Percentiles rank a stretch among this genome's conserved stretches.
phyloP scores from a whole-genome alignment of 2,329 filamentous ascomycete species.

The Penicillium sp. region DNA sequence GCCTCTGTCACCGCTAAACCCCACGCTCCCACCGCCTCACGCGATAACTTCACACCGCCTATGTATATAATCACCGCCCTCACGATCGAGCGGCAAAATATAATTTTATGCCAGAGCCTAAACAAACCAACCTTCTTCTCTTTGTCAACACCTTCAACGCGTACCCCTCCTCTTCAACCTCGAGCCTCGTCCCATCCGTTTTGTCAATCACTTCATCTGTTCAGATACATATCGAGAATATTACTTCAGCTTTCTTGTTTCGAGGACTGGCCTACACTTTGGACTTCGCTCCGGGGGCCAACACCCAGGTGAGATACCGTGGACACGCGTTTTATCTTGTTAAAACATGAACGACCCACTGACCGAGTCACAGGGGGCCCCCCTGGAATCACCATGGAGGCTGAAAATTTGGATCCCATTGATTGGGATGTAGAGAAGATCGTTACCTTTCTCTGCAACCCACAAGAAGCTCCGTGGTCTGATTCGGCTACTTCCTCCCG shows the following conservation, averaged over 20 bases:
- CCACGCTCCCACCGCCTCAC: neutral
- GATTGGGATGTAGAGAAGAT: slow-evolving; percentile 71
- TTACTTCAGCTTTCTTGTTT: neutral
- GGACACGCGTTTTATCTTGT: neutral
- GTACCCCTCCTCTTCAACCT: no score
- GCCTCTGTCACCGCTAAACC: neutral
- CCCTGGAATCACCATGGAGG: slow-evolving; percentile 24
- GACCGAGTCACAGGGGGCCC: neutral
- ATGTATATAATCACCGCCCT: neutral
- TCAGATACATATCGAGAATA: no score
- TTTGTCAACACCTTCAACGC: no score
- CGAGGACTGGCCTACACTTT: neutral
- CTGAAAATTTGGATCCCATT: slow-evolving; percentile 64
- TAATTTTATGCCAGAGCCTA: neutral
- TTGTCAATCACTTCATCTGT: no score
- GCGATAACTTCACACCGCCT: neutral
- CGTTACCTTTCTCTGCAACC: slow-evolving; percentile 64
- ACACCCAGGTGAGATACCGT: neutral
- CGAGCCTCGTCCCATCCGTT: no score
- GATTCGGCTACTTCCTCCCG: slow-evolving; percentile 39
- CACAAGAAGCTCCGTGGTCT: slow-evolving; percentile 48
- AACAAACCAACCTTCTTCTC: neutral
- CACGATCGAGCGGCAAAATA: neutral
- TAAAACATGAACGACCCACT: neutral
- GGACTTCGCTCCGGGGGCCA: neutral